Conservation (phyloP, 192 early-diverging fungal species). For the Umbelopsis sp. region DNA sequence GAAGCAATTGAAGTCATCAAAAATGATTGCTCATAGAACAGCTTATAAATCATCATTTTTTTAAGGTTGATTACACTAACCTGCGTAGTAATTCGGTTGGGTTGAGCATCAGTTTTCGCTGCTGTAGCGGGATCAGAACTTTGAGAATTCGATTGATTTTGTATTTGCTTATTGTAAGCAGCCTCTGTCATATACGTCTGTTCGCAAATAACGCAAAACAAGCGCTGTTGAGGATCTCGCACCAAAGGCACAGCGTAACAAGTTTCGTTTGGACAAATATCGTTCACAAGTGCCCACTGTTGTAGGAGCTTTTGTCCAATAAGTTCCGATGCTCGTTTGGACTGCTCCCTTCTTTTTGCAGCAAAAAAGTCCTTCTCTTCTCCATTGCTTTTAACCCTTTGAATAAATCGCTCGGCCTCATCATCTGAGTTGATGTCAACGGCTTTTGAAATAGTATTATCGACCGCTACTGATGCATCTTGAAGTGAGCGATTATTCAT, state of each 20-base stretch:
- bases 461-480: neutral
- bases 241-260: slow-evolving; percentile 51
- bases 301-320: slow-evolving; percentile 61
- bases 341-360: slow-evolving; percentile 46
- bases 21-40: neutral
- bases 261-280: slow-evolving; percentile 51
- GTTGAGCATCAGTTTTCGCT: neutral
- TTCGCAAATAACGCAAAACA: slow-evolving; percentile 44
- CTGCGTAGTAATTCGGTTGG: neutral
- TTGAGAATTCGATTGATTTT: neutral
- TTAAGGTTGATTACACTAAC: neutral
- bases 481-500: neutral
- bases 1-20: slow-evolving; percentile 19
- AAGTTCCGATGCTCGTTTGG: slow-evolving; percentile 48
- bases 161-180: neutral
- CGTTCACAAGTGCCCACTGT: slow-evolving; percentile 59
- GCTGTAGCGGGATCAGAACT: neutral
- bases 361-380: slow-evolving; percentile 1
- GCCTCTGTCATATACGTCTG: slow-evolving; percentile 22
- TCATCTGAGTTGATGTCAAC: slow-evolving; percentile 2
- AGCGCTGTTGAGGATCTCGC: slow-evolving; percentile 29
- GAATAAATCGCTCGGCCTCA: slow-evolving; percentile 13
- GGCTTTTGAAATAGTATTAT: neutral
- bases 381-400: neutral
- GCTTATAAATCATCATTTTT: neutral